Evolutionary conservation across 1,284 basidiomycete genomes (phyloP).

Genomic region (Moniliophthora roreri): DNA sequence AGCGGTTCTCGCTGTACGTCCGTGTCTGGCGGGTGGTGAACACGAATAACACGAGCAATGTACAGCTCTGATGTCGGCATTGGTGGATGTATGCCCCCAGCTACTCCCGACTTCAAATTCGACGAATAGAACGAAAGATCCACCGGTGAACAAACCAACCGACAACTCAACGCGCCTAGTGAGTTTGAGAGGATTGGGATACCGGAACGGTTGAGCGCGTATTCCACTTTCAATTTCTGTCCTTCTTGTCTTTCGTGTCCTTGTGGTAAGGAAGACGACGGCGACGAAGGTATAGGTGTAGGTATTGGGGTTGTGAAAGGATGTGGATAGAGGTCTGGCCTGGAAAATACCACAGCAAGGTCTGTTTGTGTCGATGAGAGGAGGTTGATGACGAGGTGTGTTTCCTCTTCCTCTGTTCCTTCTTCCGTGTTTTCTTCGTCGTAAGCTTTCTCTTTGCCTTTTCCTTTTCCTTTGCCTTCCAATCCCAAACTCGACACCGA

Average conservation of each 20-base stretch:
- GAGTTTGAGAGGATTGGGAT: conserved; percentile 55
- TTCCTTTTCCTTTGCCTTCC: no score
- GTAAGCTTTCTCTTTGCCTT: neutral
- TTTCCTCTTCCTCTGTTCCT: neutral
- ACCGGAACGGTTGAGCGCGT: conserved; percentile 47
- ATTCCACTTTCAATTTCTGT: no score
- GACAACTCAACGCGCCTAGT: conserved; percentile 62
- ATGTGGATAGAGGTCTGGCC: conserved; percentile 58
- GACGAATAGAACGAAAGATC: conserved; percentile 38
- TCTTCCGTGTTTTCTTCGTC: neutral
- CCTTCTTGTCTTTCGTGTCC: no score
- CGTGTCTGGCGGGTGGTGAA: neutral
- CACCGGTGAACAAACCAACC: conserved; percentile 39
- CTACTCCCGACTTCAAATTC: conserved; percentile 9
- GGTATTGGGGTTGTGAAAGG: conserved; percentile 52
- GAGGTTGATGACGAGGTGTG: conserved; percentile 69
- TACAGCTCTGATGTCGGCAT: neutral
- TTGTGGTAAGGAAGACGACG: no score
- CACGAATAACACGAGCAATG: neutral
- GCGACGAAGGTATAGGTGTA: no score
- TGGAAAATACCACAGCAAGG: conserved; percentile 59
- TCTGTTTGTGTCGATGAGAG: conserved; percentile 60
- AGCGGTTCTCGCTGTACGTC: neutral
- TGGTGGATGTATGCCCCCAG: neutral
- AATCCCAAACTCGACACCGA: no score